Evolutionary conservation across 1,139 yeast genomes (phyloP).

Genomic region (Arxiozyma telluris): DNA sequence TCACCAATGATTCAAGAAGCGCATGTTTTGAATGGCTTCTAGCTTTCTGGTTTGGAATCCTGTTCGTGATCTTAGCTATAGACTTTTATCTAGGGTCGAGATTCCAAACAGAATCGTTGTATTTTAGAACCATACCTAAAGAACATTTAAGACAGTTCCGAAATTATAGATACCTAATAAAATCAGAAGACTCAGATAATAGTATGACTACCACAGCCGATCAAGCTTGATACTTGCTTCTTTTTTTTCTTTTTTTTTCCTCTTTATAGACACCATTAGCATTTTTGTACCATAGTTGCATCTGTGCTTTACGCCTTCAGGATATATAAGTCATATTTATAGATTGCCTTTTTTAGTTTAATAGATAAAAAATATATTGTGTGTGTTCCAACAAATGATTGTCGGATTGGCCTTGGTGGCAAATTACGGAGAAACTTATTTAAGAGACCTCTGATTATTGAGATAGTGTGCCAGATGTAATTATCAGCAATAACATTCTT

Average conservation of each 20-base stretch:
- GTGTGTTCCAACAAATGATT: too few relatives aligned
- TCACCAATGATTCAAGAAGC: slow-evolving; percentile 36
- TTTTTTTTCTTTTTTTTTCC: neutral
- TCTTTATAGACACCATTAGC: neutral
- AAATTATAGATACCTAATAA: neutral
- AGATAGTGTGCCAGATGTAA: too few relatives aligned
- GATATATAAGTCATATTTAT: too few relatives aligned
- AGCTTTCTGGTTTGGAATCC: slow-evolving; percentile 73
- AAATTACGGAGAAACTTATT: too few relatives aligned
- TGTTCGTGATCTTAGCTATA: slow-evolving; percentile 54
- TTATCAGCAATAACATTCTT: too few relatives aligned
- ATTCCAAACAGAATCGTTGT: slow-evolving; percentile 21
- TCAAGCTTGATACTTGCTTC: neutral
- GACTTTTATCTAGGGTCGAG: slow-evolving; percentile 61
- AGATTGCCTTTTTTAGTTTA: too few relatives aligned
- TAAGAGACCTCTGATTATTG: too few relatives aligned
- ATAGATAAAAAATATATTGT: neutral
- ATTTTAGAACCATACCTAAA: slow-evolving; percentile 22
- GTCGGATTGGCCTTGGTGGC: too few relatives aligned
- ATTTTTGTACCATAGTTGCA: too few relatives aligned
- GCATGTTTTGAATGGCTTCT: slow-evolving; percentile 75
- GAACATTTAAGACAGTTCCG: neutral
- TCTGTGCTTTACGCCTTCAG: too few relatives aligned
- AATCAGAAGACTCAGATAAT: neutral
- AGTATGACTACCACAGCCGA: neutral